Evolutionary conservation across 2,329 filamentous ascomycete species (phyloP), one percentile per base, ranked within the genome.

Genomic region (Diplodia scrobiculata): DNA sequence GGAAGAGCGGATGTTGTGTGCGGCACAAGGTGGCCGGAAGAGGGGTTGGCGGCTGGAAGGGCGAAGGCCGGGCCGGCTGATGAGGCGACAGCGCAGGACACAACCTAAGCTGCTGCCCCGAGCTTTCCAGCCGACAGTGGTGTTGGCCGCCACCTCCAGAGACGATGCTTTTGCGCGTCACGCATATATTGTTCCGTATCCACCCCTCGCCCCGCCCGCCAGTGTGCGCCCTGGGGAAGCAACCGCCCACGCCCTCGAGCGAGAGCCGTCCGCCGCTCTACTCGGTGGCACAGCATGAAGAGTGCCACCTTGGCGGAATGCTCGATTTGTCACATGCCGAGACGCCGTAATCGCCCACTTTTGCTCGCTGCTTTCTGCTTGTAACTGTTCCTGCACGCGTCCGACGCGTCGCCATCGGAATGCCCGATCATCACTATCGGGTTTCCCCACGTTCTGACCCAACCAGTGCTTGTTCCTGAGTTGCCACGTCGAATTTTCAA

Each of bases 31-130:
- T 47, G 55, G 55, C 38, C 55, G 55, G 34, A 38, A 60, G 55
- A 60, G 55, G 55, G 55, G 55, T 60, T 60, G 55, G 55, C 55
- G 55, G 55, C 38, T 60, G 55, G 55, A 27, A 60, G 38, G 55
- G 53, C 53, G 21, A 41, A 27, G 21, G 21, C 54, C 54, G 55
- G 38, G 38, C 38, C 38, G 55, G 55, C 55, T 60, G 55, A 48
- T 60, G 55, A 48, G 54, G 55, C 55, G 38, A 58, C 54, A 58
- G 38, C 38, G 45, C 55, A 48, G 55, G 55, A 58, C 54, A 41
- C 54, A 48, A 47, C 38, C 38, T 38, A 48, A 47, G 55, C 38
- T 38, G 54, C 54, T 47, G 54, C 54, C 2, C 54, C 54, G 54
- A 59, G 54, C 54, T 59, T 21, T 38, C 36, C 54, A 38, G 21